Base-by-base conservation (phyloP, 2,329 filamentous ascomycete genomes). In the Podosphaera aphanis region DNA sequence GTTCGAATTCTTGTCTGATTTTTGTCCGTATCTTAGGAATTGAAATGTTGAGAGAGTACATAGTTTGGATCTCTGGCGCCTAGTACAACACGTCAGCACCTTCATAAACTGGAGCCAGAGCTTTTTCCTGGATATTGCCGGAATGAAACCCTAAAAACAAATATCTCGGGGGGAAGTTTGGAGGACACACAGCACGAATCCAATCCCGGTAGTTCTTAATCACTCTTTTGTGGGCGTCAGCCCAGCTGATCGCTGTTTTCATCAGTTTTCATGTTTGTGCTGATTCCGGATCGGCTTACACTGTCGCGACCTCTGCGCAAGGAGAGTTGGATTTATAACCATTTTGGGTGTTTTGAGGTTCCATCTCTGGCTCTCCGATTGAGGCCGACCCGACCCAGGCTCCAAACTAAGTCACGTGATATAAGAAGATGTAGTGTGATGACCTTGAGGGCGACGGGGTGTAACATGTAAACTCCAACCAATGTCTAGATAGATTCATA, bases 1-100 rank as follows among this genome's bases (percentile, higher is more conserved):
- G 75, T 70, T 98, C 90, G 62, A 94, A 98, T 62, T 98, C 86
- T 66, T 95, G 82, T 62, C 90, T 76, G 62, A 95, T 81, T 67
- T 92, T 88, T 49, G 88, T 92, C 56, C 90, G 82, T 61, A 98
- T 78, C 51, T 74, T 71, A 36, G 88, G 82, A 45, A 94, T 77
- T 45, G 88, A 85, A 60, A 93, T 74, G 61, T 83, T 83, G 59
- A 98, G 69, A 51, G 81, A 82, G 74, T 98, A 98, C 84, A 95
- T 93, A 50, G 77, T 81, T 64, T 95, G 90, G 60, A 98, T 88
- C 63, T 95, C 86, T 50, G 90, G 88, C 36, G 85, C 85, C 90
- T 98, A 61, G 47, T 38, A 46, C 20, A 44, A 8, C 18, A 48
- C n/a, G 33, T 57, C 48, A 29, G 25, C 25, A 29, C 11, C 6